Evolutionary conservation across 2,329 filamentous ascomycete genomes (phyloP).

Genomic region (Pochonia chlamydosporia): DNA sequence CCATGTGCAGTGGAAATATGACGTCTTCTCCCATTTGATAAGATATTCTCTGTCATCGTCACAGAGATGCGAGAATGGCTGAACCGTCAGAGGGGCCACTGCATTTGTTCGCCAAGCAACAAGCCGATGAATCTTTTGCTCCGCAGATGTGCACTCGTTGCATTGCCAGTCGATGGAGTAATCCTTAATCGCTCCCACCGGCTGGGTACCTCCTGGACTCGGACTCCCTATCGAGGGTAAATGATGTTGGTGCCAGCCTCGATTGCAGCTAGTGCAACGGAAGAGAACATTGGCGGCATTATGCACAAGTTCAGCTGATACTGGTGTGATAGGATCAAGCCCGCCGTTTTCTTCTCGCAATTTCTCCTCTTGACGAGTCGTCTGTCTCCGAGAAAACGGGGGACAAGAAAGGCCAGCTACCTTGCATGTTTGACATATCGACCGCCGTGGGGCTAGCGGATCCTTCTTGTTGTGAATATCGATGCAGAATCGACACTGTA

Average conservation of each 20-base stretch:
- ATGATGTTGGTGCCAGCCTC: slow-evolving; percentile 81
- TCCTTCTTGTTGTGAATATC: slow-evolving; percentile 65
- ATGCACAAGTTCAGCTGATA: slow-evolving; percentile 62
- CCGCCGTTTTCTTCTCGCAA: slow-evolving; percentile 73
- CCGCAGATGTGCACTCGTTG: slow-evolving; percentile 62
- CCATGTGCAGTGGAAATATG: slow-evolving; percentile 81
- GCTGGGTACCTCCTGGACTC: slow-evolving; percentile 26
- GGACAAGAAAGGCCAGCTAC: slow-evolving; percentile 61
- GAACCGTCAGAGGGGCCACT: slow-evolving; percentile 39
- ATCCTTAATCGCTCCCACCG: slow-evolving; percentile 56
- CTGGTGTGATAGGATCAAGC: slow-evolving; percentile 65
- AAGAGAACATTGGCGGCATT: slow-evolving; percentile 74
- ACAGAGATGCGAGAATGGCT: slow-evolving; percentile 37
- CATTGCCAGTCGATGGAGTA: slow-evolving; percentile 76
- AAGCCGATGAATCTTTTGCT: slow-evolving; percentile 66
- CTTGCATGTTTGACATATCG: slow-evolving; percentile 66
- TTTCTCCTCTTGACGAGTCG: slow-evolving; percentile 76
- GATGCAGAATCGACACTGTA: slow-evolving; percentile 87
- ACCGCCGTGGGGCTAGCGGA: slow-evolving; percentile 59
- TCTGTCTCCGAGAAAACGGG: slow-evolving; percentile 68
- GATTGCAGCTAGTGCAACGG: slow-evolving; percentile 70
- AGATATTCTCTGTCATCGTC: slow-evolving; percentile 83
- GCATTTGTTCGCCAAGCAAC: slow-evolving; percentile 68
- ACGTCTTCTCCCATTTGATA: slow-evolving; percentile 76
- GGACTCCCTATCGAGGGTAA: slow-evolving; percentile 47